Percentiles rank a stretch among this genome's conserved stretches.
Conservation (phyloP, 2,329 filamentous ascomycete species). For the Alternaria sp. region DNA sequence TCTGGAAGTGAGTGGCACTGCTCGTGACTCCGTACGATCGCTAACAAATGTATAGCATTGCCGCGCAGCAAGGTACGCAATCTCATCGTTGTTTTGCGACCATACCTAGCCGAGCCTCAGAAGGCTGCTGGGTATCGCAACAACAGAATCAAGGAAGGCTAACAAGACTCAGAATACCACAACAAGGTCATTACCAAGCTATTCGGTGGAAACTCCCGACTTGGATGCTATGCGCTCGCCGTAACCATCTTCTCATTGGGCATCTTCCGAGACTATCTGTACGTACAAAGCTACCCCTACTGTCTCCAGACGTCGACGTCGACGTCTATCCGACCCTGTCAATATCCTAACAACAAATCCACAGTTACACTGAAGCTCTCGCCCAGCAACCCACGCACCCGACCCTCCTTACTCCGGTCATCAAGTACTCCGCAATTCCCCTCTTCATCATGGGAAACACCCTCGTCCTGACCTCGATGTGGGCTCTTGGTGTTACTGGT, state of each 20-base stretch:
- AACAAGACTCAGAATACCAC: slow-evolving; percentile 75
- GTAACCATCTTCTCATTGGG: slow-evolving; percentile 90
- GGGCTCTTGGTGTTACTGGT: slow-evolving; percentile 89
- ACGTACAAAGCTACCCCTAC: slow-evolving; percentile 27
- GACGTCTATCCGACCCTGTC: not conserved
- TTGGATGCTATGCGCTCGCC: slow-evolving; percentile 90
- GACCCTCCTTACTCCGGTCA: slow-evolving; percentile 67
- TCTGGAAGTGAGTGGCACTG: slow-evolving; percentile 82
- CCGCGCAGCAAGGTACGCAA: slow-evolving; percentile 77
- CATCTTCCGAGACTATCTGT: slow-evolving; percentile 77
- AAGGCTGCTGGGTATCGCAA: not conserved
- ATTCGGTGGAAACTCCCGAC: slow-evolving; percentile 77
- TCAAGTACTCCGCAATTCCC: slow-evolving; percentile 71
- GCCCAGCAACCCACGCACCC: slow-evolving; percentile 78
- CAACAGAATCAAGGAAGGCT: not conserved
- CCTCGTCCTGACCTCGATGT: slow-evolving; percentile 89
- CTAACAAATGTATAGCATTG: slow-evolving; percentile 65
- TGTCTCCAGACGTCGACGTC: not conserved
- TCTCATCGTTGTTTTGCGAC: slow-evolving; percentile 3
- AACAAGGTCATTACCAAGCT: slow-evolving; percentile 88
- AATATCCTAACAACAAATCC: slow-evolving; percentile 6
- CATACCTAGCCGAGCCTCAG: slow-evolving; percentile 24
- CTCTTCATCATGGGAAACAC: slow-evolving; percentile 80
- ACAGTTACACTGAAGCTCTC: slow-evolving; percentile 85
- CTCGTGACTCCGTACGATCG: not conserved